Percentiles rank a stretch among this genome's conserved stretches.
These are phyloP conservation scores for Mycena olivaceomarginata DNA, from an alignment of 768 basidiomycete species.

Conservation along the genomic window DNA sequence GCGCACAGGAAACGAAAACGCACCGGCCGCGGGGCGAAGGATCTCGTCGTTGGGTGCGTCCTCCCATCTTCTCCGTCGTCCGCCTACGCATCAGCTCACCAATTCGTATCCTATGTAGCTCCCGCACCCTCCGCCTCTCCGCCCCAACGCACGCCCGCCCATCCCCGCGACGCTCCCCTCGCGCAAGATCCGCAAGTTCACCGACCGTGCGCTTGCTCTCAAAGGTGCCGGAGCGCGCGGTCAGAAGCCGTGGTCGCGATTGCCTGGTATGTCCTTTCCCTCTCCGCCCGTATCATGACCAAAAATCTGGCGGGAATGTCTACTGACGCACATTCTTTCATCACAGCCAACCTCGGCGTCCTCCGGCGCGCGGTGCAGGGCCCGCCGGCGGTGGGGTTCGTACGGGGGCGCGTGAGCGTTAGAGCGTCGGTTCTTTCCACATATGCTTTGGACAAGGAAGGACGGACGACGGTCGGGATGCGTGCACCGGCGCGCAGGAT, in stretches of 20 bases:
- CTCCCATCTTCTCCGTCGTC: neutral
- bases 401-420: conserved; percentile 53
- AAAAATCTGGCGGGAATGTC: too few species aligned
- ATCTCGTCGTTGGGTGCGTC: conserved; percentile 74
- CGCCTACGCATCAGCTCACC: neutral
- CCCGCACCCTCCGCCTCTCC: conserved; percentile 69
- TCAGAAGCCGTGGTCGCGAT: conserved; percentile 74
- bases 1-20: conserved; percentile 52
- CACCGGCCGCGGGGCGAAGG: conserved; percentile 60
- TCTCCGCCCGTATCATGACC: too few species aligned
- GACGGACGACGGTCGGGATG: too few species aligned
- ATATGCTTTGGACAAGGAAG: too few species aligned
- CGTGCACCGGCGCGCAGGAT: too few species aligned
- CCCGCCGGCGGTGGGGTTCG: conserved; percentile 72
- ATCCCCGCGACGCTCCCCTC: conserved; percentile 66
- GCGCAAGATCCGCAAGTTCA: conserved; percentile 68
- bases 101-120: conserved; percentile 56
- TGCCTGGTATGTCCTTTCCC: conserved; percentile 65
- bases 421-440: too few species aligned
- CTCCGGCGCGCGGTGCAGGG: conserved; percentile 66
- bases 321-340: too few species aligned
- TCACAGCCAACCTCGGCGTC: conserved; percentile 73
- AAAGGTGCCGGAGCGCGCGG: conserved; percentile 56
- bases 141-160: conserved; percentile 46
- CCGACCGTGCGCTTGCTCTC: conserved; percentile 70